phyloP scores from a whole-genome alignment of 1,284 basidiomycete species.

The Pseudozyma sp. region DNA sequence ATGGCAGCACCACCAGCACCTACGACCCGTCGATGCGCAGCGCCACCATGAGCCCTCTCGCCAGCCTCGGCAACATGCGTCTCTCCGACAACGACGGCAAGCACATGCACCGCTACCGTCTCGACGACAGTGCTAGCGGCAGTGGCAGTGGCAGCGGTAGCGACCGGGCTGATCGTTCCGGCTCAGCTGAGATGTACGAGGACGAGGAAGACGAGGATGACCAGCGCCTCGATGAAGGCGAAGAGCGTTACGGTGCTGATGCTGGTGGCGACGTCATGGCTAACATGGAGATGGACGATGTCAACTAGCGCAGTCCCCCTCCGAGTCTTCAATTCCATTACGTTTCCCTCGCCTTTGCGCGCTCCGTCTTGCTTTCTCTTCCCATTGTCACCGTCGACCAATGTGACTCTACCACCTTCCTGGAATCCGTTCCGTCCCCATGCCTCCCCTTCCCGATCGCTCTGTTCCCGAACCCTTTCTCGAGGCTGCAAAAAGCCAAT shows the following conservation, averaged over 20 bases:
- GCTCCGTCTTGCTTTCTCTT: neutral
- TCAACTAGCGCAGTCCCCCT: conserved; percentile 26
- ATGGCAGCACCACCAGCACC: conserved; percentile 46
- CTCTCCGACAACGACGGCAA: conserved; percentile 28
- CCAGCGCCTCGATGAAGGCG: conserved; percentile 50
- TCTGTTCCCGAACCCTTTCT: no score
- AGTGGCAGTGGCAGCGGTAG: conserved; percentile 35
- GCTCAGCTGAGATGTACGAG: conserved; percentile 61
- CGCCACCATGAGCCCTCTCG: conserved; percentile 48
- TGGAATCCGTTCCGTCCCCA: no score
- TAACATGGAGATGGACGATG: conserved; percentile 68
- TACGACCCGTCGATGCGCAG: conserved; percentile 47
- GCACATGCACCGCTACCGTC: conserved; percentile 25
- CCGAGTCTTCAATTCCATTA: neutral
- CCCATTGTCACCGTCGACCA: conserved; percentile 1
- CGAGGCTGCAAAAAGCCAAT: no score
- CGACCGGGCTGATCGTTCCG: conserved; percentile 42
- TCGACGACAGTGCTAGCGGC: conserved; percentile 46
- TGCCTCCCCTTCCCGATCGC: neutral
- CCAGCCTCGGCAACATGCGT: conserved; percentile 47
- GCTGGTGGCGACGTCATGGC: conserved; percentile 65
- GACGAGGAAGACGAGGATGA: conserved; percentile 61
- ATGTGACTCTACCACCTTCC: no score
- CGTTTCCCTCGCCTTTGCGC: neutral
- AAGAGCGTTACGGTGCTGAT: conserved; percentile 63